Conservation (phyloP, 192 early-diverging fungal species). For the Mortierella alpina region DNA sequence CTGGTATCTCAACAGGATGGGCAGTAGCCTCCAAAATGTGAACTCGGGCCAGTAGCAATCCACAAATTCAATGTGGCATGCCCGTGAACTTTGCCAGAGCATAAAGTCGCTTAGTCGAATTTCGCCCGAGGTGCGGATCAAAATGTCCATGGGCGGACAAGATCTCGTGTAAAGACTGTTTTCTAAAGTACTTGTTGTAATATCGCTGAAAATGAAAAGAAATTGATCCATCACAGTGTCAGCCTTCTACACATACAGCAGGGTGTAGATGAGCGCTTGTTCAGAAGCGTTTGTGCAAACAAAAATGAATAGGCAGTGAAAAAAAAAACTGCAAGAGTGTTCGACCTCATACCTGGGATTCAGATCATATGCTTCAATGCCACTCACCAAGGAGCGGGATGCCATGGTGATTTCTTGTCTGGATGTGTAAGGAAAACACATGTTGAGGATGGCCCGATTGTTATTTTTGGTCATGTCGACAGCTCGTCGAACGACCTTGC, state of each 20-base stretch:
- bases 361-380: slow-evolving; percentile 64
- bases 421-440: slow-evolving; percentile 93
- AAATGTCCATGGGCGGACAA: slow-evolving; percentile 83
- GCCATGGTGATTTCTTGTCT: slow-evolving; percentile 91
- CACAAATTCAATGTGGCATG: slow-evolving; percentile 88
- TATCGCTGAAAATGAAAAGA: slow-evolving; percentile 59
- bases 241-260: background rate
- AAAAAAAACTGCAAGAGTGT: background rate
- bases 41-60: slow-evolving; percentile 97
- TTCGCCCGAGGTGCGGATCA: slow-evolving; percentile 97
- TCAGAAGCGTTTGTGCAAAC: no score
- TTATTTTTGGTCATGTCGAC: slow-evolving; percentile 76
- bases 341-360: slow-evolving; percentile 25
- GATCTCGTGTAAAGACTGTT: slow-evolving; percentile 71
- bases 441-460: slow-evolving; percentile 81
- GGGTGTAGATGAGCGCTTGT: no score
- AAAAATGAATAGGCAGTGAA: no score
- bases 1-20: slow-evolving; percentile 87
- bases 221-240: background rate
- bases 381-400: slow-evolving; percentile 64
- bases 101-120: slow-evolving; percentile 94
- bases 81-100: slow-evolving; percentile 85
- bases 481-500: slow-evolving; percentile 66
- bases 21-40: slow-evolving; percentile 85
- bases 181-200: slow-evolving; percentile 69